A percentile compares a stretch with the other conserved stretches of the same genome.
Conservation (phyloP, 2,329 filamentous ascomycete genomes). For the Fusarium aywerte region DNA sequence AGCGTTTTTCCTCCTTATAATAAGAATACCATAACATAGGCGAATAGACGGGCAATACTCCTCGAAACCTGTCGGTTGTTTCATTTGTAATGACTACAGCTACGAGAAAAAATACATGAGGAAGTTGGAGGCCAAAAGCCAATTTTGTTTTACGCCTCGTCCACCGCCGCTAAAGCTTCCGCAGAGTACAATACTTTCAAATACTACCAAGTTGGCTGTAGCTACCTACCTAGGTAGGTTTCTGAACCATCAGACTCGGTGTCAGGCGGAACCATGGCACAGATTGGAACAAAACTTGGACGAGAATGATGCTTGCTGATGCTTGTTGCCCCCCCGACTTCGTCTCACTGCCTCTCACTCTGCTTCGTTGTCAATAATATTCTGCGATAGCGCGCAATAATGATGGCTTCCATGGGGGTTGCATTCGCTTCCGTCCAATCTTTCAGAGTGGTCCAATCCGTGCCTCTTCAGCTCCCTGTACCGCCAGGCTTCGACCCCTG, state of each 20-base stretch:
- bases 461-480: constrained; percentile 36
- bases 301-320: constrained; percentile 33
- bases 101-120: neutral
- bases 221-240: neutral
- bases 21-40: neutral
- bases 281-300: constrained; percentile 1
- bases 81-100: neutral
- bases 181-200: neutral
- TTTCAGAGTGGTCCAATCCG: constrained; percentile 11
- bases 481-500: constrained; percentile 33
- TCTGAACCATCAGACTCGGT: constrained; percentile 2
- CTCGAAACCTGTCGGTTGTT: neutral
- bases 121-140: neutral
- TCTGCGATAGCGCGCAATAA: constrained; percentile 16
- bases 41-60: neutral
- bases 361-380: constrained; percentile 31
- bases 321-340: constrained; percentile 17
- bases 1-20: neutral
- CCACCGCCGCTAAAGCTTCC: constrained; percentile 23
- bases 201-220: neutral
- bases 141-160: constrained; percentile 22
- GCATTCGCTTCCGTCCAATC: constrained; percentile 17
- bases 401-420: constrained; percentile 5
- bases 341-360: constrained; percentile 26
- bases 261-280: constrained; percentile 23